phyloP scores from a whole-genome alignment of 208 protist genomes.

The Acanthamoeba sp. region DNA sequence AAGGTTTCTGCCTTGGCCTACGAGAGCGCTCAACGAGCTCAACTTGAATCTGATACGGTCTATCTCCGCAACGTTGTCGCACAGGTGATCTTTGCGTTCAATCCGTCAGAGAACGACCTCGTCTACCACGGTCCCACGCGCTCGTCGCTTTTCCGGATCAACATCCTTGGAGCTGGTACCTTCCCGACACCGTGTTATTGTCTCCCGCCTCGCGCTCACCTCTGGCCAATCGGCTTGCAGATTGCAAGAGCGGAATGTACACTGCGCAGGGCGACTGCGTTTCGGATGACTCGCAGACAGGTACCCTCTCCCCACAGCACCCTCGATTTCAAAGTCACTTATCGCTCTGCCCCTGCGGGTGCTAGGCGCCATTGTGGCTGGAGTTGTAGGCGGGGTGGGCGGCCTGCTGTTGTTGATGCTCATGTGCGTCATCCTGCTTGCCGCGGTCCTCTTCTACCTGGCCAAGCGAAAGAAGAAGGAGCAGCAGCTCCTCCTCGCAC shows the following conservation, averaged over 20 bases:
- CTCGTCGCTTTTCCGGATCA: not conserved
- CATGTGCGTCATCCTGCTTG: not conserved
- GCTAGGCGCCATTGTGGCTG: not conserved
- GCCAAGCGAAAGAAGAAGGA: not conserved
- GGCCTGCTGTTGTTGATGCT: constrained; percentile 11
- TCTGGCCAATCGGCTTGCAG: no score
- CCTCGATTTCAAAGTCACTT: not conserved
- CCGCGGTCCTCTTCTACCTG: not conserved
- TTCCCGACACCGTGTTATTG: not conserved
- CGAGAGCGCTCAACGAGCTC: not conserved
- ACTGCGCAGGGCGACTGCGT: not conserved
- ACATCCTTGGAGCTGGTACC: constrained; percentile 1
- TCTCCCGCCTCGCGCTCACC: not conserved
- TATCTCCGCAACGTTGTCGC: not conserved
- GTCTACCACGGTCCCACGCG: constrained; percentile 67
- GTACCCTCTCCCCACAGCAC: not conserved
- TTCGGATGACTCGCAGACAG: not conserved
- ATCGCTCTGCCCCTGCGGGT: no score
- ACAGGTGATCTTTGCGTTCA: constrained; percentile 64
- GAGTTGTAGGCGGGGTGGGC: not conserved
- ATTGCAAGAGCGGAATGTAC: not conserved
- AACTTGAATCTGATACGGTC: not conserved
- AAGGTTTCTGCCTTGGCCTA: not conserved
- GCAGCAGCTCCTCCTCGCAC: constrained; percentile 45
- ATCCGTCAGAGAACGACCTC: constrained; percentile 15